These are phyloP conservation scores for Globisporangium okanoganense DNA, from an alignment of 352 stramenopile species.

Conservation along the genomic window DNA sequence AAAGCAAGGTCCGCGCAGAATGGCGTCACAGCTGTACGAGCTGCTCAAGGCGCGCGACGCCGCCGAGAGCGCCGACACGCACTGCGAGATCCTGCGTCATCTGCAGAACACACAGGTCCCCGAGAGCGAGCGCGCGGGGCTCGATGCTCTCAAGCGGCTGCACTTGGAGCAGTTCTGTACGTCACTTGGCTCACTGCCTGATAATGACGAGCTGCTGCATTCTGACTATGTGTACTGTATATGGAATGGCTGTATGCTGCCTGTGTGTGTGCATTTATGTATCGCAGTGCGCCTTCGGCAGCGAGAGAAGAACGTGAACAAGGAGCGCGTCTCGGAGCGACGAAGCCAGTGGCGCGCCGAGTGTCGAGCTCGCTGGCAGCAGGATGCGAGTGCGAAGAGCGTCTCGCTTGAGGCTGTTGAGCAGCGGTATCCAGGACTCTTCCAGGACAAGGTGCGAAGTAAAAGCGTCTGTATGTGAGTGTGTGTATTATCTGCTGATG, in stretches of 20 bases:
- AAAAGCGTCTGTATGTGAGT: not conserved
- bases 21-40: constrained; percentile 20
- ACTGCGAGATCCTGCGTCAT: constrained; percentile 37
- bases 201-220: not conserved
- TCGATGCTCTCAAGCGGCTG: constrained; percentile 32
- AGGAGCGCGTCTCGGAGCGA: constrained; percentile 27
- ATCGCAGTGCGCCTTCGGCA: constrained; percentile 27
- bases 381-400: constrained; percentile 14
- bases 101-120: constrained; percentile 20
- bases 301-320: constrained; percentile 15
- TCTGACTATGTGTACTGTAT: not conserved
- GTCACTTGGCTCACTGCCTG: not conserved
- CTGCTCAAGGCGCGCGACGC: constrained; percentile 29
- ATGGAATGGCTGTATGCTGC: not conserved
- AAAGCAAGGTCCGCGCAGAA: not conserved
- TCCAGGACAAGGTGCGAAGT: constrained; percentile 24
- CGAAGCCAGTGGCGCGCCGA: constrained; percentile 31
- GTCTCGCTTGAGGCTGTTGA: constrained; percentile 35
- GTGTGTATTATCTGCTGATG: not conserved
- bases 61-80: constrained; percentile 16
- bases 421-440: constrained; percentile 37
- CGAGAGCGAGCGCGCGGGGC: constrained; percentile 22
- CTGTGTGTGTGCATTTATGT: no score
- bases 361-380: constrained; percentile 32
- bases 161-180: constrained; percentile 45